Conservation (phyloP, 116 monocot species). For the Zostera marina region DNA sequence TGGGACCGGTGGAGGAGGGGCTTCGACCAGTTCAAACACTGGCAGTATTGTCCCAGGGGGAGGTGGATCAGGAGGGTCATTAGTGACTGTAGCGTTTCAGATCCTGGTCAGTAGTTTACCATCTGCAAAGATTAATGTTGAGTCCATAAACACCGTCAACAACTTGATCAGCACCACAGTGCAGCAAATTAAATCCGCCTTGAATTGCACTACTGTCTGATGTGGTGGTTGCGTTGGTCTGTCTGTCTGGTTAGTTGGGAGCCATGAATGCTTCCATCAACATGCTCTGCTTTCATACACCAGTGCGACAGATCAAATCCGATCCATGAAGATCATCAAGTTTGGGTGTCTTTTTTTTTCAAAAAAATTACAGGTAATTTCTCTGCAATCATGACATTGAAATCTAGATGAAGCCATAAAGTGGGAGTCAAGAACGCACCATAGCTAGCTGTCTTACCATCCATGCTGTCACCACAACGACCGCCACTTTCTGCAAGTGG, state of each 20-base stretch:
- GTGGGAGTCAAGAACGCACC: conserved; percentile 92
- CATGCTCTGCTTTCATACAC: conserved; percentile 18
- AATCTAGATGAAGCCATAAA: conserved; percentile 11
- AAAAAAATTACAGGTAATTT: neutral
- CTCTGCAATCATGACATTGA: neutral
- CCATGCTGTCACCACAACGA: conserved; percentile 10
- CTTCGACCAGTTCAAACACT: conserved; percentile 31
- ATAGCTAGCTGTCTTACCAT: conserved; percentile 17
- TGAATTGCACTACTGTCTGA: conserved; percentile 35
- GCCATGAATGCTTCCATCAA: conserved; percentile 36
- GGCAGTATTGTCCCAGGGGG: neutral
- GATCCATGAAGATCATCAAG: too few relatives aligned
- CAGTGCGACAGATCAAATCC: too few relatives aligned
- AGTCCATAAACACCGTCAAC: conserved; percentile 67
- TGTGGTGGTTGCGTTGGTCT: conserved; percentile 7
- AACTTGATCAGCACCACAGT: conserved; percentile 56
- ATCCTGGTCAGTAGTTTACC: conserved; percentile 57
- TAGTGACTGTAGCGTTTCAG: conserved; percentile 74
- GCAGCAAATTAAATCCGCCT: conserved; percentile 55
- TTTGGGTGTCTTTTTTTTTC: neutral
- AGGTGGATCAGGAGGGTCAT: conserved; percentile 11
- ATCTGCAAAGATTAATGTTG: conserved; percentile 40
- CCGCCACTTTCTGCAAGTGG: neutral
- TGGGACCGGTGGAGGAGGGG: conserved; percentile 5
- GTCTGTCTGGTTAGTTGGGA: conserved; percentile 17